Evolutionary conservation across 257 asterid genomes (phyloP).

Genomic region (Cinchona pubescens): DNA sequence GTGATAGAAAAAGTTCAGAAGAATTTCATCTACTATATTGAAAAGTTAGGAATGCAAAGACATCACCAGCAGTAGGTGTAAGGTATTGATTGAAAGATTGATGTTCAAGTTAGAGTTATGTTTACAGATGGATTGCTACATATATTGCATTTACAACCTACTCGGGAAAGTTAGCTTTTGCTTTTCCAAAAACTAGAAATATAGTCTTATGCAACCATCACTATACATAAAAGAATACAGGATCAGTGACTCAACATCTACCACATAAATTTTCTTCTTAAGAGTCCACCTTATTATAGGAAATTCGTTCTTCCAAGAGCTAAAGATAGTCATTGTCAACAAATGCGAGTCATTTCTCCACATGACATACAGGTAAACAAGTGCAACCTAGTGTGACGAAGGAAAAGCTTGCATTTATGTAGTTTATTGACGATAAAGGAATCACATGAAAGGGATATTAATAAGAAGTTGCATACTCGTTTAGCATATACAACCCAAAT

Average conservation of each 20-base stretch:
- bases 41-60: background rate
- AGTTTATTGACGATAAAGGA: background rate
- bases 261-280: background rate
- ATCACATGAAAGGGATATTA: background rate
- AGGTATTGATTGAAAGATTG: background rate
- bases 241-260: background rate
- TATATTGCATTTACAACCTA: background rate
- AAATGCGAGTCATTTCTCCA: background rate
- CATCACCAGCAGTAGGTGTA: background rate
- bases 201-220: background rate
- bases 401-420: background rate
- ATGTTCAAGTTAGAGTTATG: background rate
- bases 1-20: background rate
- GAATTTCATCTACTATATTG: background rate
- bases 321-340: background rate
- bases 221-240: background rate
- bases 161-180: background rate
- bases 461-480: background rate
- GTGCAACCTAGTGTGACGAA: background rate
- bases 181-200: background rate
- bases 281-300: background rate
- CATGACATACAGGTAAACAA: background rate
- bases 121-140: background rate
- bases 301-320: background rate
- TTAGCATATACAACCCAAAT: background rate